Evolutionary conservation across 441 rosid species (phyloP), one percentile per base, ranked within the genome.

Genomic region (Caryocar brasiliense): DNA sequence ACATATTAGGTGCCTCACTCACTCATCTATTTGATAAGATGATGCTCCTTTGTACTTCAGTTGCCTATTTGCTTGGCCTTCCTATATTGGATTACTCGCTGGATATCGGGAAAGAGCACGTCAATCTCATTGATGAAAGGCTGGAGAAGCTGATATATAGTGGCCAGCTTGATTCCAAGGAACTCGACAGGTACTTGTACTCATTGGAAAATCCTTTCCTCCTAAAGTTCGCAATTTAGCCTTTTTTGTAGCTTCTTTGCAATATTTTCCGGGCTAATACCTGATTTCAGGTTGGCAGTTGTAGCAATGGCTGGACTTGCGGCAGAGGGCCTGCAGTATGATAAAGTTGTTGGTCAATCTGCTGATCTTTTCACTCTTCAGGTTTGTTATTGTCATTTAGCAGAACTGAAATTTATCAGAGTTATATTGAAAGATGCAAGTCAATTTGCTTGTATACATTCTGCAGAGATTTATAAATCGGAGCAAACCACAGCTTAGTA

Each of bases 221-320:
- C n/a, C n/a, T n/a, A n/a, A n/a, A n/a, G n/a, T n/a, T n/a, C n/a
- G n/a, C n/a, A n/a, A n/a, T n/a, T n/a, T n/a, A n/a, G n/a, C n/a
- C n/a, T n/a, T n/a, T n/a, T n/a, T n/a, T n/a, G n/a, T n/a, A n/a
- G n/a, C n/a, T n/a, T n/a, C n/a, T n/a, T n/a, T n/a, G n/a, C n/a
- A n/a, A n/a, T n/a, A n/a, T n/a, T n/a, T n/a, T n/a, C n/a, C n/a
- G n/a, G n/a, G n/a, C n/a, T 23, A 13, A 32, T 41, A 30, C 24
- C 0, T 39, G 27, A 47, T 63, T 44, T 52, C 74, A 90, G 98
- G 67, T 58, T 90, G 60, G 83, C 96, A 5, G 86, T 79, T 10
- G 86, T 84, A 18, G 78, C 96, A 25, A 79, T 91, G 98, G 96
- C 96, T 32, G 90, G 96, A 61, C 86, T 91, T 56, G 92, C 96